Evolutionary conservation across 1,284 basidiomycete genomes (phyloP).

Genomic region (Waitea zeae): DNA sequence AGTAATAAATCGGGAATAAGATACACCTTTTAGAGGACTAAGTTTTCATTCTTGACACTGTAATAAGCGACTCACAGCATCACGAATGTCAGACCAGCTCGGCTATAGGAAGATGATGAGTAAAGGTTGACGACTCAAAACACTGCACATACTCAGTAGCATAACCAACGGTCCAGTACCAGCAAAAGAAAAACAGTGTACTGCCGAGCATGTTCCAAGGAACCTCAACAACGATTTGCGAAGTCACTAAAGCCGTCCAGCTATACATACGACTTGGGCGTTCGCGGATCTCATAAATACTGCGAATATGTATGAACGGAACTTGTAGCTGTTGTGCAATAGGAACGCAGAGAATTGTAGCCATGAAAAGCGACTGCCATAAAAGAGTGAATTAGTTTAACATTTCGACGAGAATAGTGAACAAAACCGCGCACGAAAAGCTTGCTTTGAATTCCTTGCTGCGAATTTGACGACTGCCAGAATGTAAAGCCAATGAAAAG

Average conservation of each 20-base stretch:
- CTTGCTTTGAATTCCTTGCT: conserved; percentile 70
- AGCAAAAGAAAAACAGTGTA: conserved; percentile 42
- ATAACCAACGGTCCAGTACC: too few relatives aligned
- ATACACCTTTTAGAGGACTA: conserved; percentile 27
- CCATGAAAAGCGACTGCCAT: conserved; percentile 27
- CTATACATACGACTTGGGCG: conserved; percentile 65
- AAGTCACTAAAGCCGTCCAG: conserved; percentile 58
- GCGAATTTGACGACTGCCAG: conserved; percentile 46
- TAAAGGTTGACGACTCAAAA: too few relatives aligned
- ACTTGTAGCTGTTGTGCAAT: conserved; percentile 36
- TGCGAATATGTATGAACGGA: conserved; percentile 31
- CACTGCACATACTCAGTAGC: too few relatives aligned
- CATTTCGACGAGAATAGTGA: neutral
- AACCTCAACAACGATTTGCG: conserved; percentile 44
- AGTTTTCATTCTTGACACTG: too few relatives aligned
- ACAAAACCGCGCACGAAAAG: conserved; percentile 35
- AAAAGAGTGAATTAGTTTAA: neutral
- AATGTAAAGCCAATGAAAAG: conserved; percentile 58
- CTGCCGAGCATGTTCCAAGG: conserved; percentile 53
- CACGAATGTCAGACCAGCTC: too few relatives aligned
- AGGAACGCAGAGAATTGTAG: conserved; percentile 24
- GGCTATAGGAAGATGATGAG: too few relatives aligned
- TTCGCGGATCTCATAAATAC: conserved; percentile 49
- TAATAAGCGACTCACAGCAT: too few relatives aligned
- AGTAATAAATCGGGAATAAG: conserved; percentile 34